Base-by-base conservation (phyloP, 2,329 filamentous ascomycete species). In the Fusarium acutatum region DNA sequence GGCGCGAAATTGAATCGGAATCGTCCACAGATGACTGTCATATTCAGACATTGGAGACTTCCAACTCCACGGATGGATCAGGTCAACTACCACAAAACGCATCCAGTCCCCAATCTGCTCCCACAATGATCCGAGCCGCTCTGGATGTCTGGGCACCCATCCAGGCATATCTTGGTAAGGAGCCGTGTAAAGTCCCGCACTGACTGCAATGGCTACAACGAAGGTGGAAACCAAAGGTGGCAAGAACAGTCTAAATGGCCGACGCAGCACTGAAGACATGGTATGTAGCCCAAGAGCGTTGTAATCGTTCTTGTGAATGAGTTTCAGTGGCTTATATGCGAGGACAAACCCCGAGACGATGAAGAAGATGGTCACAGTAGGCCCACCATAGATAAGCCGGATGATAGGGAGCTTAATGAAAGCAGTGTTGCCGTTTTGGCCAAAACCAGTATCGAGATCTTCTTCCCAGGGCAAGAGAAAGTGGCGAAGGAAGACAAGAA, bases 161-260 rank as follows among this genome's bases (percentile, higher is more conserved):
- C 49, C 49, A 3, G 24, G 49, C 32, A 53, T 53, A 53, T 53
- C 24, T 5, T 53, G 32, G 0, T 37, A 53, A 5, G 32, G 49
- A 53, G 32, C 24, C 0, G n/a, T 1, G 32, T 37, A 53, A 0
- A 37, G 2, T 3, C 49, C 49, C 0, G 32, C 32, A 6, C 7
- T 37, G 3, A 53, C 32, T 35, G 32, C 13, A 6, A 37, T 15
- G 3, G 18, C 24, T 0, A 37, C 32, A 1, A 26, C 6, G 13
- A 37, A 53, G 1, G 32, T 53, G 8, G 32, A 53, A 0, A 28
- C 32, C 24, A 37, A 13, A 15, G 49, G 18, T 1, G 32, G 32
- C 2, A 53, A 15, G 10, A 53, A 53, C 18, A 53, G 32, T 37
- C 49, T 13, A 53, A 53, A 53, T 35, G 18, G 49, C 18, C 49